These are phyloP conservation scores for Boletellus emodensis DNA, from an alignment of 768 basidiomycete species.

Conservation along the genomic window DNA sequence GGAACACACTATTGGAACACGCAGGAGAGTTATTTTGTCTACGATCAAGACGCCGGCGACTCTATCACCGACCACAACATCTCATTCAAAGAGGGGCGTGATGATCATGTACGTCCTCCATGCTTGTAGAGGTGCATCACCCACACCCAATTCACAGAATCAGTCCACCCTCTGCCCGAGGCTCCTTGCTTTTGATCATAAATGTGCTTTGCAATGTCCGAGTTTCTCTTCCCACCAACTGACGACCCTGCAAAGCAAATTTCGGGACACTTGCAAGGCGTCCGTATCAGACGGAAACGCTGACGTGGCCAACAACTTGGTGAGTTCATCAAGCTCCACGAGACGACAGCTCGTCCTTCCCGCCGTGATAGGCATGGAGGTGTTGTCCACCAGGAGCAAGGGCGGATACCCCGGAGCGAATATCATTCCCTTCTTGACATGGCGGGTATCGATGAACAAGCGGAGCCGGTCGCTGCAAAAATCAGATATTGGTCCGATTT, in stretches of 20 bases:
- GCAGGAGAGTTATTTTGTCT: constrained; percentile 65
- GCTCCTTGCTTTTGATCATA: constrained; percentile 62
- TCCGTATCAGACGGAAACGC: constrained; percentile 33
- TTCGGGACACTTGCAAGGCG: constrained; percentile 55
- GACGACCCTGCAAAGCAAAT: constrained; percentile 43
- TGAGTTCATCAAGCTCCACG: constrained; percentile 3
- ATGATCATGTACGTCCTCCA: constrained; percentile 40
- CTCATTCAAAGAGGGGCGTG: constrained; percentile 64
- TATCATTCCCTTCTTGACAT: constrained; percentile 49
- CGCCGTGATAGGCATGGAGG: constrained; percentile 42
- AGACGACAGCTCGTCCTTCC: background rate
- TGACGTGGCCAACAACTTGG: constrained; percentile 17
- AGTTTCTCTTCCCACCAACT: background rate
- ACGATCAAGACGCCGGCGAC: constrained; percentile 39
- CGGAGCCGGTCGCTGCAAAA: constrained; percentile 14
- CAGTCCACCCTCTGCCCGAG: constrained; percentile 55
- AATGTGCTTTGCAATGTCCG: constrained; percentile 38
- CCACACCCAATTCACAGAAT: constrained; percentile 13
- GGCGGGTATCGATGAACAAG: constrained; percentile 13
- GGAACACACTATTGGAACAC: constrained; percentile 84
- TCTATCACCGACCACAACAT: constrained; percentile 47
- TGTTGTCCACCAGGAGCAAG: constrained; percentile 49
- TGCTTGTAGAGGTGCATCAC: background rate
- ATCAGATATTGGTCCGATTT: constrained; percentile 52
- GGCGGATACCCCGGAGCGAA: constrained; percentile 47